phyloP scores from a whole-genome alignment of 2,329 filamentous ascomycete species.

The Botrytis paeoniae region DNA sequence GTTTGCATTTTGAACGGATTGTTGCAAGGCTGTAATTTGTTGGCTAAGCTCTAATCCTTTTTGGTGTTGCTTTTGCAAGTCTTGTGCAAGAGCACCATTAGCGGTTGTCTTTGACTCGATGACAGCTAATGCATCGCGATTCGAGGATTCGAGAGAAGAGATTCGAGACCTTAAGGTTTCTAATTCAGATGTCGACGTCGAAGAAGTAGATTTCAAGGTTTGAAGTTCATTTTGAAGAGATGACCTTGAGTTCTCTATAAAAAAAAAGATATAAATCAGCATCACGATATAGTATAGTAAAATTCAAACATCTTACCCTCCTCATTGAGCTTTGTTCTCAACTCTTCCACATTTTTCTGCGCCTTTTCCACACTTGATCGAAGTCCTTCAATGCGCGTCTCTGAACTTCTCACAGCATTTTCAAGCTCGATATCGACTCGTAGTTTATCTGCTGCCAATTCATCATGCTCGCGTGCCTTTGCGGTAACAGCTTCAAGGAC shows the following conservation, averaged over 20 bases:
- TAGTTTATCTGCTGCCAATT: slow-evolving; percentile 81
- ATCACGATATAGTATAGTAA: slow-evolving; percentile 11
- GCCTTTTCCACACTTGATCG: slow-evolving; percentile 81
- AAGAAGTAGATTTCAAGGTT: slow-evolving; percentile 69
- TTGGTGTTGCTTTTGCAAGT: slow-evolving; percentile 83
- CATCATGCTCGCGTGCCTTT: slow-evolving; percentile 81
- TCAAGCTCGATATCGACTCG: slow-evolving; percentile 90
- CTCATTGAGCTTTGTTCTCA: slow-evolving; percentile 75
- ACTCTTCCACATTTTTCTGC: slow-evolving; percentile 76
- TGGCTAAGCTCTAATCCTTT: slow-evolving; percentile 82
- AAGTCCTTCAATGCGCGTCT: slow-evolving; percentile 77
- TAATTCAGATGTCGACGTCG: slow-evolving; percentile 70
- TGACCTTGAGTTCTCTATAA: slow-evolving; percentile 75
- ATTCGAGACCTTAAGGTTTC: slow-evolving; percentile 79
- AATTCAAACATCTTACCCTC: slow-evolving; percentile 59
- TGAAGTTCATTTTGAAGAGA: slow-evolving; percentile 79
- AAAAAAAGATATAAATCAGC: background rate
- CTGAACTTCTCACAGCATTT: slow-evolving; percentile 78
- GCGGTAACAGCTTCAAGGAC: slow-evolving; percentile 71
- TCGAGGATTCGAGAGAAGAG: slow-evolving; percentile 82
- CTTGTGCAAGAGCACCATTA: slow-evolving; percentile 80
- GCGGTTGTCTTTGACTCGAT: slow-evolving; percentile 87
- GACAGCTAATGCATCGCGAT: slow-evolving; percentile 83
- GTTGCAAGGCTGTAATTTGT: slow-evolving; percentile 77
- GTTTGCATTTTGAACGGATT: slow-evolving; percentile 77